Conservation (phyloP, 805 yeast genomes). For the Saccharomyces jurei region DNA sequence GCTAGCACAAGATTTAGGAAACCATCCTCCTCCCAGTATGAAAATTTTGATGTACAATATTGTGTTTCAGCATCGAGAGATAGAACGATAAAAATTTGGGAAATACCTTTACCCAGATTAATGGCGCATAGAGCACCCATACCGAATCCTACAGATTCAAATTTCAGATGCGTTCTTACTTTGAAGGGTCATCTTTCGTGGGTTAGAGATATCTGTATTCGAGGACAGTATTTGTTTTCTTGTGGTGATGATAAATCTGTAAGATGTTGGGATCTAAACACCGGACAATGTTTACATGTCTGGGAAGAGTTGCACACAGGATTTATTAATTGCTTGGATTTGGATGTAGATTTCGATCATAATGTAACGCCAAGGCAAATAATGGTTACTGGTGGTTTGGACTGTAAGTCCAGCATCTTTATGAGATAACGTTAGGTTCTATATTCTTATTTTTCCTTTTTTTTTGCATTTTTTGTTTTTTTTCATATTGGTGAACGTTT, state of each 20-base stretch:
- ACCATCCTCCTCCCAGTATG: conserved; percentile 31
- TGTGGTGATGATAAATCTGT: conserved; percentile 75
- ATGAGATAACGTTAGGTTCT: conserved; percentile 9
- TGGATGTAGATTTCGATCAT: conserved; percentile 18
- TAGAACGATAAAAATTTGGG: conserved; percentile 66
- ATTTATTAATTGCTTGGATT: conserved; percentile 53
- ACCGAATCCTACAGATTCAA: conserved; percentile 47
- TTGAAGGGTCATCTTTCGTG: conserved; percentile 77
- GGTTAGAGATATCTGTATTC: conserved; percentile 64
- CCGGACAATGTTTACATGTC: conserved; percentile 41
- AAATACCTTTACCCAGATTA: conserved; percentile 57
- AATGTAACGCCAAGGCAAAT: conserved; percentile 14
- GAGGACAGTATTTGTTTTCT: conserved; percentile 69
- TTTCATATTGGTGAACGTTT: background rate
- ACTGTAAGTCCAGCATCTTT: conserved; percentile 18
- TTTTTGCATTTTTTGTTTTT: background rate
- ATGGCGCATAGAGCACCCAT: conserved; percentile 47
- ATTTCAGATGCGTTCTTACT: conserved; percentile 50
- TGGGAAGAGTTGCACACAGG: conserved; percentile 61
- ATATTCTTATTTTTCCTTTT: background rate
- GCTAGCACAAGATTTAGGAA: conserved; percentile 37
- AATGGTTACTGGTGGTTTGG: conserved; percentile 18
- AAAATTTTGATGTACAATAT: conserved; percentile 53
- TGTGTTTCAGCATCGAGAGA: conserved; percentile 78
- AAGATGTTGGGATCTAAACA: conserved; percentile 65